Conservation (phyloP, 441 rosid species). For the Gossypium trilobum region DNA sequence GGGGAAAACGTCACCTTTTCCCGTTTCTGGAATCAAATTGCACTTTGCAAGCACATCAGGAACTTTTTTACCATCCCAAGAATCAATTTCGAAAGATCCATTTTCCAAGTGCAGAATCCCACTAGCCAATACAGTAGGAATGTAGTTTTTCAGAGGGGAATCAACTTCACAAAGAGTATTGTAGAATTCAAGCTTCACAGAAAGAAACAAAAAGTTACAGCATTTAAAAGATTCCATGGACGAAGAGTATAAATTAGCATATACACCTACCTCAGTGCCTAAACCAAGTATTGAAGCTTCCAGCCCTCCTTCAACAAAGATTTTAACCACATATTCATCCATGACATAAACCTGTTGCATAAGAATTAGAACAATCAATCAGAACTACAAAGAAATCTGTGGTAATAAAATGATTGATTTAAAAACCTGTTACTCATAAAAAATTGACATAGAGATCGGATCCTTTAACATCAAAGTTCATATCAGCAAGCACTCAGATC, state of each 20-base stretch:
- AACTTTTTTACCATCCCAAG: conserved; percentile 86
- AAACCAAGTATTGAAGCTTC: conserved; percentile 71
- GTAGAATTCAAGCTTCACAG: conserved; percentile 78
- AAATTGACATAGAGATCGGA: conserved; percentile 1
- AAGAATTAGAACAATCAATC: conserved; percentile 19
- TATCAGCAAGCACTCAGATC: not conserved
- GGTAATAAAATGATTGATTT: not conserved
- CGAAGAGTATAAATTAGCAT: not conserved
- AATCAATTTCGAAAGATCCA: conserved; percentile 49
- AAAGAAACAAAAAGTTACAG: conserved; percentile 21
- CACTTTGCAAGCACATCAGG: conserved; percentile 48
- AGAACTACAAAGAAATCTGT: not conserved
- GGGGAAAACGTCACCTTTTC: conserved; percentile 41
- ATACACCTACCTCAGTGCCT: conserved; percentile 70
- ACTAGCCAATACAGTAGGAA: conserved; percentile 74
- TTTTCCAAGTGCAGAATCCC: conserved; percentile 68
- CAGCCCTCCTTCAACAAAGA: conserved; percentile 77
- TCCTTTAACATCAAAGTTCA: conserved; percentile 6
- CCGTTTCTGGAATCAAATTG: conserved; percentile 35
- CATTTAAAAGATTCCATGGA: conserved; percentile 7
- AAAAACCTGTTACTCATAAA: not conserved
- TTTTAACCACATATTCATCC: conserved; percentile 61
- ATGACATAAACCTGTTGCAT: conserved; percentile 69
- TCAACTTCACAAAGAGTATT: conserved; percentile 34
- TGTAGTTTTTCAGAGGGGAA: conserved; percentile 52